Evolutionary conservation across 1,139 yeast genomes (phyloP).

Genomic region (Yamadazyma conglobata): DNA sequence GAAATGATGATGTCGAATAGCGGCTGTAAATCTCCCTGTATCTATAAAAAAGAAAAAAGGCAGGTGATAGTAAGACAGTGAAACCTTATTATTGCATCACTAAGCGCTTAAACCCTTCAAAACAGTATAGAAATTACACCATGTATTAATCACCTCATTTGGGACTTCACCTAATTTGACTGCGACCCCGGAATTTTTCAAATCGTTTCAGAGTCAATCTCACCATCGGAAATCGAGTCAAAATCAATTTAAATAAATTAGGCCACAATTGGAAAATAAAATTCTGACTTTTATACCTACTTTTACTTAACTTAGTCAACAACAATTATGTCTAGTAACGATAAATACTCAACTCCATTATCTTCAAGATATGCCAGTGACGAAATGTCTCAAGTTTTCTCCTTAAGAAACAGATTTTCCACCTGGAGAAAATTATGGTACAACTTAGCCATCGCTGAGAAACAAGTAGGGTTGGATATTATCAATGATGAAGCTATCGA

Average conservation of each 20-base stretch:
- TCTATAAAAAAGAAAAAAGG: too few species aligned
- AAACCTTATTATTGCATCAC: too few species aligned
- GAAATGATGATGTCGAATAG: too few species aligned
- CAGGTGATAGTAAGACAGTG: too few species aligned
- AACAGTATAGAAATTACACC: too few species aligned
- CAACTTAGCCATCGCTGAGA: slow-evolving; percentile 92
- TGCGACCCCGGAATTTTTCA: too few species aligned
- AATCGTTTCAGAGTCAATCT: slow-evolving; percentile 12
- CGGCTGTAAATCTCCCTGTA: too few species aligned
- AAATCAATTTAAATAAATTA: too few species aligned
- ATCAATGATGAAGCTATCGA: slow-evolving; percentile 88
- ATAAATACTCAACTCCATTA: slow-evolving; percentile 84
- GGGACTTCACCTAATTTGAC: too few species aligned
- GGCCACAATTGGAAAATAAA: slow-evolving; percentile 5
- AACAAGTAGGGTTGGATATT: slow-evolving; percentile 79
- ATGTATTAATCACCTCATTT: too few species aligned
- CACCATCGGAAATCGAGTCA: slow-evolving; percentile 11
- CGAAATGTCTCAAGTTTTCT: slow-evolving; percentile 92
- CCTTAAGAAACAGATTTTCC: slow-evolving; percentile 88
- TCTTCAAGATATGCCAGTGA: slow-evolving; percentile 97
- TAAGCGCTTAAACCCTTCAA: too few species aligned
- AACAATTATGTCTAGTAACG: slow-evolving; percentile 39
- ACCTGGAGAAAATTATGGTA: slow-evolving; percentile 99
- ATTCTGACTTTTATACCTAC: too few species aligned
- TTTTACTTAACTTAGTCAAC: not conserved